A percentile compares a stretch with the other conserved stretches of the same genome.
Conservation (phyloP, 2,329 filamentous ascomycete genomes). For the Stachybotrys chartarum region DNA sequence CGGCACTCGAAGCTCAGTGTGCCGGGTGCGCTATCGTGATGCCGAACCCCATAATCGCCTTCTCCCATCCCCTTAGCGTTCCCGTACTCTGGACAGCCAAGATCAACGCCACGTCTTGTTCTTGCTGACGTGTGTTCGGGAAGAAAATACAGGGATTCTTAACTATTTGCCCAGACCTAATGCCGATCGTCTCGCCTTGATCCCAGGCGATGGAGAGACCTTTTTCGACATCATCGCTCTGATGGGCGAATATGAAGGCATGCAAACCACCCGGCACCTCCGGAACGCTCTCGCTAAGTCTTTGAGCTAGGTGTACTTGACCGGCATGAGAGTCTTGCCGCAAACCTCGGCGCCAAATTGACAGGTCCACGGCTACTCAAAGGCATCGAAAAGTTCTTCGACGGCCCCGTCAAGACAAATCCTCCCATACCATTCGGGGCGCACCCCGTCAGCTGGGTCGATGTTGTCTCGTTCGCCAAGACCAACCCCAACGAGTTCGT, state of each 20-base stretch:
- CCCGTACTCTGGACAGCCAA: no score
- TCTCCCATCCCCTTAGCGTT: no score
- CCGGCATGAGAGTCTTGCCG: constrained; percentile 79
- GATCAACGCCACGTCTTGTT: neutral
- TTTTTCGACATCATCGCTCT: constrained; percentile 67
- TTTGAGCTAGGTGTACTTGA: constrained; percentile 58
- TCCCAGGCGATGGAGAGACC: constrained; percentile 54
- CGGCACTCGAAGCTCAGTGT: no score
- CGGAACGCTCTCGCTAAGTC: neutral
- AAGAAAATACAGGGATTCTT: constrained; percentile 29
- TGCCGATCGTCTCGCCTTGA: constrained; percentile 37
- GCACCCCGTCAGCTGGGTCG: constrained; percentile 67
- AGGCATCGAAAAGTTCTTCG: constrained; percentile 79
- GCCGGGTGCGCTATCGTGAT: no score
- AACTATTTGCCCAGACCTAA: constrained; percentile 45
- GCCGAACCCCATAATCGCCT: no score
- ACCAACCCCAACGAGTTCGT: constrained; percentile 73
- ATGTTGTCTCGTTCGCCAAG: constrained; percentile 78
- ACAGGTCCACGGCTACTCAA: constrained; percentile 77
- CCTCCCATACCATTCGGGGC: constrained; percentile 50
- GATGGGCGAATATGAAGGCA: constrained; percentile 70
- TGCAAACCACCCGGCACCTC: constrained; percentile 2
- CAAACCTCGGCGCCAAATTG: constrained; percentile 76
- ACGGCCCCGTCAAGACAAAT: constrained; percentile 60
- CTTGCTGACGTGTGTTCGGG: constrained; percentile 11